Conservation (phyloP, 345 rosid species). For the Acer campestre region DNA sequence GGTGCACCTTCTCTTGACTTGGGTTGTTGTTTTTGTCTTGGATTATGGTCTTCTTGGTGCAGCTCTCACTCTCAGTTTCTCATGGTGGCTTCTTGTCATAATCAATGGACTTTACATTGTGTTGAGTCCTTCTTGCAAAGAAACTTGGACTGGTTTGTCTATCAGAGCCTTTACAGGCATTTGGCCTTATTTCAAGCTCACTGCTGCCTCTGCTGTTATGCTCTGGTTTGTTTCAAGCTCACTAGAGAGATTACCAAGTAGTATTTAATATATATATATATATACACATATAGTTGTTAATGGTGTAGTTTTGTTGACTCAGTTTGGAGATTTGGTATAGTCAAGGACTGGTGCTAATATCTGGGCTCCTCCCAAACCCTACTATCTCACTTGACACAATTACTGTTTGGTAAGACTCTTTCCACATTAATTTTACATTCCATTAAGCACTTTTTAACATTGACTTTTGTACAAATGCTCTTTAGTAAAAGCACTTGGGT, state of each 20-base stretch:
- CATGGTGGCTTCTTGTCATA: conserved; percentile 80
- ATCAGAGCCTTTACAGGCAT: conserved; percentile 60
- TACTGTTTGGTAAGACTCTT: conserved; percentile 66
- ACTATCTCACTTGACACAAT: conserved; percentile 81
- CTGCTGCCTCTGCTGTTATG: conserved; percentile 85
- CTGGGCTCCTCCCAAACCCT: conserved; percentile 78
- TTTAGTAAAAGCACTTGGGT: too few species aligned
- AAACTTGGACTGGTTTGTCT: conserved; percentile 87
- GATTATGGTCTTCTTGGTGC: conserved; percentile 75
- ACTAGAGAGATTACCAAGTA: too few species aligned
- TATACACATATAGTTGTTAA: background rate
- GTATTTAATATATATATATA: too few species aligned
- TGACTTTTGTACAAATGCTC: too few species aligned
- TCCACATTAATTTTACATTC: background rate
- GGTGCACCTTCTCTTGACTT: conserved; percentile 64
- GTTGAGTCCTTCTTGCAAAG: conserved; percentile 68
- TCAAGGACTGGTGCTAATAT: conserved; percentile 88
- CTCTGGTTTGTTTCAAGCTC: conserved; percentile 53
- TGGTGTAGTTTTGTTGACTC: conserved; percentile 2
- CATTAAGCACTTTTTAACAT: too few species aligned
- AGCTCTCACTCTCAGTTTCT: conserved; percentile 61
- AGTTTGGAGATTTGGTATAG: conserved; percentile 97
- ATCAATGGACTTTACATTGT: conserved; percentile 55
- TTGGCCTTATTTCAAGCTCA: conserved; percentile 96
- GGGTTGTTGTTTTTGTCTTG: conserved; percentile 57